Evolutionary conservation across 2,329 filamentous ascomycete species (phyloP), one percentile per base, ranked within the genome.

Genomic region (Arthrocladium fulminans): DNA sequence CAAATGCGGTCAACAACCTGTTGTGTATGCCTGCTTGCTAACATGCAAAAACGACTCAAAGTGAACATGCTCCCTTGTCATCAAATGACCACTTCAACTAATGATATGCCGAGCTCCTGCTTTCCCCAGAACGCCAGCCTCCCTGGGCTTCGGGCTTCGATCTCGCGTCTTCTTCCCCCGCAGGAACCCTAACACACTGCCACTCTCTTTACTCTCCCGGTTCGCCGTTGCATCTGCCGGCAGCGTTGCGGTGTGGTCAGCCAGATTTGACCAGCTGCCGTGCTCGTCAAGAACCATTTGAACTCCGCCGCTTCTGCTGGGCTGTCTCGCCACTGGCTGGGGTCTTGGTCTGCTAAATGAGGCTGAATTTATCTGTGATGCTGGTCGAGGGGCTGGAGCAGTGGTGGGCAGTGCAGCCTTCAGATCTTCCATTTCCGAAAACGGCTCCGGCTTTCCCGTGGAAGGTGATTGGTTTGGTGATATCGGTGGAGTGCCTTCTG

Each of bases 101-200:
- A 90, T 84, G 49, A 90, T 78, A 55, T 88, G 83, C 63, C 92
- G 77, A 9, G 92, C 89, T 13, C 92, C 92, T 65, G 97, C 89
- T 63, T 97, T 97, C 49, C 92, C 92, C 50, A 98, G 64, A 6
- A 98, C 89, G 50, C 92, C 92, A 48, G 88, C 79, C 69, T 97
- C 89, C 65, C 88, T 90, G 22, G 89, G 89, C 70, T 95, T 96
- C 1, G 92, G 92, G 63, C 88, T 96, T 66, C 88, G 82, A 48
- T 88, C 88, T 54, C 89, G 76, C 23, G 89, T 88, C 71, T 87
- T 95, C 71, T 94, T 95, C 60, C 89, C 77, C 55, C 79, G 86
- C 52, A 97, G 73, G 65, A 98, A 94, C 1, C 88, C 86, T 56
- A 97, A 83, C 76, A 96, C 90, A 15, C 83, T 81, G 60, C 65